Percentiles rank a stretch among this genome's conserved stretches.
Conservation (phyloP, 306 rosid species). For the Pyrus bretschneideri region DNA sequence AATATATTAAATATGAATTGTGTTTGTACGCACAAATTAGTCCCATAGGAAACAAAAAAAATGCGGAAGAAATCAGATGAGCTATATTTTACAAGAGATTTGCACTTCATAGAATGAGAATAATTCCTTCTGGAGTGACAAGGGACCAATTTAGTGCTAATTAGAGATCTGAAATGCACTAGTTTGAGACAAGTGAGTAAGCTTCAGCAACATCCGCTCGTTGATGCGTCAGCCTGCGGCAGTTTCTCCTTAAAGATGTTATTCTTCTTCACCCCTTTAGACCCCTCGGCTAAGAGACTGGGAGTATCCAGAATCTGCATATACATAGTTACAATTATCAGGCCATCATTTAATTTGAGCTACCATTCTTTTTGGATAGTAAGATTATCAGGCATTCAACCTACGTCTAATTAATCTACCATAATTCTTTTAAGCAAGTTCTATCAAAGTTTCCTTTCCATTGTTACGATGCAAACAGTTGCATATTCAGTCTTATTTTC, state of each 20-base stretch:
- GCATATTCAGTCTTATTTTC: background rate
- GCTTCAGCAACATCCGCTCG: conserved; percentile 78
- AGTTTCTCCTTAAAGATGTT: conserved; percentile 77
- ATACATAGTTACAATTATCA: background rate
- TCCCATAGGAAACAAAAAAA: background rate
- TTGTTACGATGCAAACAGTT: background rate
- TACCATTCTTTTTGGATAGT: background rate
- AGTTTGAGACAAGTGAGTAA: conserved; percentile 7
- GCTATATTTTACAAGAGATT: conserved; percentile 3
- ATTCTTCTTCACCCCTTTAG: conserved; percentile 71
- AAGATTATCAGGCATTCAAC: background rate
- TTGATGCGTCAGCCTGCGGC: conserved; percentile 44
- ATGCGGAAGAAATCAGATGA: background rate
- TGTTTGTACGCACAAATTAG: background rate
- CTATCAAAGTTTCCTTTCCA: background rate
- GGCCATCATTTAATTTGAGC: background rate
- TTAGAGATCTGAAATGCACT: conserved; percentile 10
- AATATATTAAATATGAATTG: too few relatives aligned
- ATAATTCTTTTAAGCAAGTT: background rate
- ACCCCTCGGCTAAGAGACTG: conserved; percentile 81
- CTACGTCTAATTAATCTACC: background rate
- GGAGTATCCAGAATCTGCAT: conserved; percentile 92
- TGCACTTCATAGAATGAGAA: conserved; percentile 2
- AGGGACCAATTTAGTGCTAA: background rate
- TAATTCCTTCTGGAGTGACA: background rate